Conservation (phyloP, 176 grass and related monocot species). For the Triticum monococcum region DNA sequence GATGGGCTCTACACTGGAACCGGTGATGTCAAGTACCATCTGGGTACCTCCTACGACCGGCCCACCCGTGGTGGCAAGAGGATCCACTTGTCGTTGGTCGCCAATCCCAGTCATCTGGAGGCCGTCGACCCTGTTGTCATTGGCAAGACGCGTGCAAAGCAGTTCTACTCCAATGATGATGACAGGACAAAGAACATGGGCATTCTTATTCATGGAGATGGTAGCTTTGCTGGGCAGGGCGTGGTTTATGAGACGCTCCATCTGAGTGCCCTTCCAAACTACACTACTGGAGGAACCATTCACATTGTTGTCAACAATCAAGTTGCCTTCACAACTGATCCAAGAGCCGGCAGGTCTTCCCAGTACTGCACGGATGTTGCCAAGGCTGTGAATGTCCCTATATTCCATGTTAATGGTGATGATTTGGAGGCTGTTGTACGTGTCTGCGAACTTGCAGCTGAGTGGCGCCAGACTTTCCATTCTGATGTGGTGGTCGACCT, state of each 20-base stretch:
- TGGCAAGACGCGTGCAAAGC: conserved; percentile 90
- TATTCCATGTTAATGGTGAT: conserved; percentile 93
- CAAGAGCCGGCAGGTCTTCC: conserved; percentile 66
- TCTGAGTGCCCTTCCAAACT: conserved; percentile 92
- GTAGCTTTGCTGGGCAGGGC: conserved; percentile 94
- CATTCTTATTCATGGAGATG: conserved; percentile 85
- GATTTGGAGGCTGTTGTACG: conserved; percentile 91
- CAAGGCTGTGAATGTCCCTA: conserved; percentile 67
- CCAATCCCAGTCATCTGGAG: conserved; percentile 92
- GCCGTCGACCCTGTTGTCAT: conserved; percentile 89
- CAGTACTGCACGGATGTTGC: conserved; percentile 78
- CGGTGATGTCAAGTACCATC: conserved; percentile 93
- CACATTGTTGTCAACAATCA: conserved; percentile 79
- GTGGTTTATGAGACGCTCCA: conserved; percentile 94
- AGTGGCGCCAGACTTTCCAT: conserved; percentile 95
- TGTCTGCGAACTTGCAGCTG: conserved; percentile 85
- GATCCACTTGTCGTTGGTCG: conserved; percentile 88
- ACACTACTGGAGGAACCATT: conserved; percentile 90
- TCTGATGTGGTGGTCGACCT: conserved; percentile 91
- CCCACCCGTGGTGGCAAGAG: conserved; percentile 84
- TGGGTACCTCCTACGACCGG: conserved; percentile 91
- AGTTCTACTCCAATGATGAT: conserved; percentile 82
- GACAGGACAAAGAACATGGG: conserved; percentile 94
- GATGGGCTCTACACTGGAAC: conserved; percentile 92
- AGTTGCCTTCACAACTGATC: conserved; percentile 79